Evolutionary conservation across 2,329 filamentous ascomycete genomes (phyloP), one percentile per base, ranked within the genome.

Genomic region (Domatiomyces catenatus): DNA sequence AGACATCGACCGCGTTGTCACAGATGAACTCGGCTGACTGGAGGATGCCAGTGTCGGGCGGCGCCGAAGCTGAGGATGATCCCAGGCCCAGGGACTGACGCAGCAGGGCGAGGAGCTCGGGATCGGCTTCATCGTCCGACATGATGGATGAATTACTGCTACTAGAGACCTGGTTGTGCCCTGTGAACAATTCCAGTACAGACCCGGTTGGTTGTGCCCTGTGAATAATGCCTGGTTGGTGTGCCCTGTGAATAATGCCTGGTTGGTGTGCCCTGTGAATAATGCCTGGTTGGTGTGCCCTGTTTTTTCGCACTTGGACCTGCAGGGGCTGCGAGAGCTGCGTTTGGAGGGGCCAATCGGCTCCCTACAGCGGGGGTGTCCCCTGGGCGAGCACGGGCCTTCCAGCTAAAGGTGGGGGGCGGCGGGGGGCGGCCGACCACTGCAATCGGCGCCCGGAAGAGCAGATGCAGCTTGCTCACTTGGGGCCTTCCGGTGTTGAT

Each of bases 121-220:
- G 83, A 63, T 95, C 90, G 46, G 83, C 82, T 66, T 94, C 90
- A 67, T 94, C 86, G 71, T 95, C 88, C 46, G 86, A 93, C 85
- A 93, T 93, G 59, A 47, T 24, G 3, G 6, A 24, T 24, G 22
- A 6, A 24, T 24, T 24, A 3, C 3, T 24, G 22, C n/a, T n/a
- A n/a, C n/a, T n/a, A n/a, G n/a, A n/a, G n/a, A n/a, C 22, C 22
- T 24, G n/a, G n/a, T n/a, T n/a, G n/a, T n/a, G n/a, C n/a, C n/a
- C n/a, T n/a, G n/a, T n/a, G n/a, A n/a, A n/a, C n/a, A n/a, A n/a
- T n/a, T n/a, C n/a, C n/a, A n/a, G n/a, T n/a, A n/a, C n/a, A n/a
- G n/a, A n/a, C n/a, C n/a, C n/a, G n/a, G n/a, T n/a, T n/a, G n/a
- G n/a, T n/a, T n/a, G n/a, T n/a, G n/a, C n/a, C n/a, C n/a, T n/a